Evolutionary conservation across 192 early-diverging fungal species (phyloP).

Genomic region (Coemansia sp.): DNA sequence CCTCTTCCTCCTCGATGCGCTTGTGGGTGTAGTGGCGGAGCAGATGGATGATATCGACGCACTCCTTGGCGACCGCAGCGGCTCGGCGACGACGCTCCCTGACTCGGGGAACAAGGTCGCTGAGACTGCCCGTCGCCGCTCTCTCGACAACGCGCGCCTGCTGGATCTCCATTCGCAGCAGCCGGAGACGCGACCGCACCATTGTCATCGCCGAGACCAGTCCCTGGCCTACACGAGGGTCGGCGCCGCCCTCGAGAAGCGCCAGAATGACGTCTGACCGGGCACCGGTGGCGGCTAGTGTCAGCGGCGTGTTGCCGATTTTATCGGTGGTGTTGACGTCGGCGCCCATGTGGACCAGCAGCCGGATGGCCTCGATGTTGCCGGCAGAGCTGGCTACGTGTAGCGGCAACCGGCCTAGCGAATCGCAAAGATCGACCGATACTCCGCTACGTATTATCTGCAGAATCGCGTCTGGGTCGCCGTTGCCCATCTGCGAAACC

Average conservation of each 20-base stretch:
- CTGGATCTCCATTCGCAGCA: conserved; percentile 29
- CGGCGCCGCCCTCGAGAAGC: conserved; percentile 41
- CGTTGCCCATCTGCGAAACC: conserved; percentile 31
- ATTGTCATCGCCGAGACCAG: conserved; percentile 35
- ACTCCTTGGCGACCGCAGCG: conserved; percentile 31
- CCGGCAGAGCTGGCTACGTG: conserved; percentile 39
- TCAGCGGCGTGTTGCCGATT: conserved; percentile 49
- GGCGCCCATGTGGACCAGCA: conserved; percentile 45
- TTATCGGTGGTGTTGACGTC: conserved; percentile 26
- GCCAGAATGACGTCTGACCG: conserved; percentile 25
- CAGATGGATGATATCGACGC: conserved; percentile 35
- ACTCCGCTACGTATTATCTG: conserved; percentile 20
- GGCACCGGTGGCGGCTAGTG: conserved; percentile 35
- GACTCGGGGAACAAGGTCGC: conserved; percentile 8
- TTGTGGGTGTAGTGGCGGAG: conserved; percentile 16
- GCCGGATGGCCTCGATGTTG: conserved; percentile 22
- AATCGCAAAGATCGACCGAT: conserved; percentile 19
- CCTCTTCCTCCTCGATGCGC: conserved; percentile 6
- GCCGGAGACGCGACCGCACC: conserved; percentile 38
- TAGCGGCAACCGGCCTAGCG: conserved; percentile 37
- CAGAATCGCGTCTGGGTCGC: conserved; percentile 25
- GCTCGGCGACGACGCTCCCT: conserved; percentile 22
- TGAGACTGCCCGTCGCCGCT: neutral
- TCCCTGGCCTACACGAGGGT: conserved; percentile 35
- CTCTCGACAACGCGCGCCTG: conserved; percentile 20